Base-by-base conservation (phyloP, 331 rosid species). In the Rhamnella rubrinervis region DNA sequence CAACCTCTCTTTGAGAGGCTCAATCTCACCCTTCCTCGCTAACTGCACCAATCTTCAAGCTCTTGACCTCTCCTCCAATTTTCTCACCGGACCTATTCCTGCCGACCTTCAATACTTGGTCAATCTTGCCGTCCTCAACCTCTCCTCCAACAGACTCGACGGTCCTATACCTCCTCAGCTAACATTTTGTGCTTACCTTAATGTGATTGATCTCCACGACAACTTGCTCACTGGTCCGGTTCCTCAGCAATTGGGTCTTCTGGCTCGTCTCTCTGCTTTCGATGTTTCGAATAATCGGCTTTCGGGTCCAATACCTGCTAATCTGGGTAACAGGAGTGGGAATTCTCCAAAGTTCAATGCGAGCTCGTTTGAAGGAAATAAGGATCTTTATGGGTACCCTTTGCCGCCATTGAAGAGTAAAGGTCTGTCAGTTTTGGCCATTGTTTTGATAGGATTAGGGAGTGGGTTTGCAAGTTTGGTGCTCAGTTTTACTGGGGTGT, bases 371-470 rank as follows among this genome's bases (percentile, higher is more conserved):
- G 44, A 56, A 0, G 96, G 96, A 41, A 95, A 95, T 20, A 89
- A 87, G 85, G 99, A 86, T 77, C 97, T 95, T 11, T 95, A 95
- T 63, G 99, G 97, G 17, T 95, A 86, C 77, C 97, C 99, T 52
- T 75, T 95, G 75, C 87, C 96, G 11, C 90, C 92, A 1, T 5
- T 83, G 7, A 84, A 65, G 77, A 83, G 38, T 57, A 87, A 78
- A 40, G 96, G 97, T 1, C 65, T 95, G 26, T 95, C 99, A 0
- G 70, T 95, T 8, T 46, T 95, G 67, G 93, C 96, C 73, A 91
- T 95, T 77, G 98, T 91, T 55, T 96, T 95, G 73, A 95, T 95
- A 69, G 98, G 98, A 15, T 75, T 95, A 23, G 98, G 98, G 41
- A 95, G 98, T 76, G 98, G 98, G 1, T 68, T 95, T 0, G 95